Base-by-base conservation (phyloP, 257 asterid genomes). In the Plantago ovata region DNA sequence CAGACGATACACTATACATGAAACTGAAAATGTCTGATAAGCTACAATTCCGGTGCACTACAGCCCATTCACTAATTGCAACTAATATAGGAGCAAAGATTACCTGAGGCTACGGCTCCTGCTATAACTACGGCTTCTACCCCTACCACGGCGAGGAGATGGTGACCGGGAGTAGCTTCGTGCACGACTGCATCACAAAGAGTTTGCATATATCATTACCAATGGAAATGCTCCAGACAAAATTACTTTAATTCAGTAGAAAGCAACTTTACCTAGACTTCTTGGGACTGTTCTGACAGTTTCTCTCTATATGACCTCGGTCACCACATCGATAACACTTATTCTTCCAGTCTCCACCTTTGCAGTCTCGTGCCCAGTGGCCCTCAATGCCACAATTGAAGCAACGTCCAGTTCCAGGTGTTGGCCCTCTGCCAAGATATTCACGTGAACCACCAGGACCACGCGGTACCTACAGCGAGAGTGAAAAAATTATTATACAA, bases 261-360 rank as follows among this genome's bases (percentile, higher is more conserved):
- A 19, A 38, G 11, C 13, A 13, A 33, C 23, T 32, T 20, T 59
- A 81, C 87, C 71, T 70, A 6, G 45, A 54, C 62, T 81, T 81
- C 51, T 72, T 69, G 47, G 87, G 84, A 64, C 82, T 77, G 47
- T 73, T 76, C 50, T 65, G 77, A 54, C 87, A 81, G 63, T 81
- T 77, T 63, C 72, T 75, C 66, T 81, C 87, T 49, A 75, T 73
- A 67, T 81, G 87, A 36, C 87, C 87, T 15, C 82, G 82, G 13
- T 81, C 84, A n/a, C 87, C 87, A 65, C 87, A 77, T 15, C 81
- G 80, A 45, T 81, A 81, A 64, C 87, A 81, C 66, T 77, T 81
- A 67, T 81, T 81, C 71, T 81, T 81, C 87, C 87, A 81, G 63
- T 81, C 87, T n/a, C 87, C 87, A 46, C 81, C 79, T 66, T 81